Evolutionary conservation across 495 filamentous ascomycete species (phyloP), one percentile per base, ranked within the genome.

Genomic region (Parmelia sp.): DNA sequence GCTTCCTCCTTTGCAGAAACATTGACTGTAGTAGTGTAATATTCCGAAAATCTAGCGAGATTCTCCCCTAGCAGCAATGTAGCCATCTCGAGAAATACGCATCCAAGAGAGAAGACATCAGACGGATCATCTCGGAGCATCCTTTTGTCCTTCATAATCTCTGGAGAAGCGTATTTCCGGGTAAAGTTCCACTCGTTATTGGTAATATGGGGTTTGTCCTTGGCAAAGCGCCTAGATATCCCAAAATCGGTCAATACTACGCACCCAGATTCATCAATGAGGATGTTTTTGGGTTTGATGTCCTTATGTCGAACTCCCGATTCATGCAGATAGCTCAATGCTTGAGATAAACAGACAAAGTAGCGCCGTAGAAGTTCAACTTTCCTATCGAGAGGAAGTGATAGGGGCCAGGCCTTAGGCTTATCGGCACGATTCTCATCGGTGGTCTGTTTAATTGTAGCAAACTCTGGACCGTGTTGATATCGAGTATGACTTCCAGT

Each of bases 261-360:
- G 8, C 68, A 37, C 19, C 67, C 67, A 12, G 61, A 63, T 35
- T 71, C 62, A 57, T 76, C 73, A 15, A 81, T 69, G 21, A 81
- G 73, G 51, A 81, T 75, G 59, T 81, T 81, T 35, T 70, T 71
- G 6, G 78, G 78, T 65, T 80, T 81, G 66, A 81, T 78, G 60
- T 81, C 79, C 56, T 76, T 75, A 66, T 81, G 79, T 0, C 75
- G 70, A 42, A 79, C 73, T n/a, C 69, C 68, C 1, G 62, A 64
- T 17, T 71, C 62, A 63, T 80, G 78, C 3, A 81, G 67, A 60
- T 75, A 79, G 6, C 71, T 69, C 1, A 81, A 65, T 3, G 74
- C 78, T 31, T 75, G 31, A 2, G 61, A 63, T 29, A 63, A 31
- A 44, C 61, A 66, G 58, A 62, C 65, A 27, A 69, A 66, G 60